These are phyloP conservation scores for Fagopyrum homotropicum DNA, from an alignment of 148 eudicot genomes.

Conservation along the genomic window DNA sequence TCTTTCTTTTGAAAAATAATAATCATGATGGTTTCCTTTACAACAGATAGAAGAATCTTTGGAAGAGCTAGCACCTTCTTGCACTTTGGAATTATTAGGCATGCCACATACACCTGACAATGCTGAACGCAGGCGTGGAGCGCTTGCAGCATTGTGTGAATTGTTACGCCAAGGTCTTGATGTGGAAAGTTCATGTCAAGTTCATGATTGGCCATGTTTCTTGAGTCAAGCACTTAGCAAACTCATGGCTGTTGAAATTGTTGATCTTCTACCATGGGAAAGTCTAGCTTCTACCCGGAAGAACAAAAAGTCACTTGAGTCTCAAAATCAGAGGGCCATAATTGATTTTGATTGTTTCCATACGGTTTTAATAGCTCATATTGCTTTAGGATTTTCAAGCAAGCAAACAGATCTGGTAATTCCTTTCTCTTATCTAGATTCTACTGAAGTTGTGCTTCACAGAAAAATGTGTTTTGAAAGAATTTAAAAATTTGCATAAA, in stretches of 20 bases:
- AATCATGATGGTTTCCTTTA: conserved; percentile 12
- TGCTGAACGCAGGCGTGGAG: conserved; percentile 80
- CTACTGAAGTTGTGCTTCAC: not conserved
- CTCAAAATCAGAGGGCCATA: conserved; percentile 89
- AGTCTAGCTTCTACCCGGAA: conserved; percentile 72
- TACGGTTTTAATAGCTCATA: conserved; percentile 67
- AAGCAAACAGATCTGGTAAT: conserved; percentile 77
- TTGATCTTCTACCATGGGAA: conserved; percentile 93
- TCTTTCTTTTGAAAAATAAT: conserved; percentile 12
- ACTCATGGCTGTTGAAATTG: conserved; percentile 84
- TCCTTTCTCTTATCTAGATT: conserved; percentile 16
- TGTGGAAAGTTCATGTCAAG: conserved; percentile 65
- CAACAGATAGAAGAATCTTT: conserved; percentile 86
- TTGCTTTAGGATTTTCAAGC: conserved; percentile 89
- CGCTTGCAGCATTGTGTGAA: conserved; percentile 88
- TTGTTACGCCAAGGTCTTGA: conserved; percentile 91
- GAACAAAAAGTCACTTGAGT: conserved; percentile 84
- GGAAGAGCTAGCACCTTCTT: conserved; percentile 93
- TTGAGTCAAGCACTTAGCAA: conserved; percentile 72
- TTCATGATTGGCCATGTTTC: conserved; percentile 91
- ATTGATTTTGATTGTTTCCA: conserved; percentile 80
- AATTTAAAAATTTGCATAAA: not conserved
- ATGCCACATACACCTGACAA: conserved; percentile 76
- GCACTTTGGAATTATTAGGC: conserved; percentile 85
- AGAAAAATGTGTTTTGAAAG: not conserved